Evolutionary conservation across 179 eudicot genomes (phyloP).

Genomic region (Carnegiea gigantea): DNA sequence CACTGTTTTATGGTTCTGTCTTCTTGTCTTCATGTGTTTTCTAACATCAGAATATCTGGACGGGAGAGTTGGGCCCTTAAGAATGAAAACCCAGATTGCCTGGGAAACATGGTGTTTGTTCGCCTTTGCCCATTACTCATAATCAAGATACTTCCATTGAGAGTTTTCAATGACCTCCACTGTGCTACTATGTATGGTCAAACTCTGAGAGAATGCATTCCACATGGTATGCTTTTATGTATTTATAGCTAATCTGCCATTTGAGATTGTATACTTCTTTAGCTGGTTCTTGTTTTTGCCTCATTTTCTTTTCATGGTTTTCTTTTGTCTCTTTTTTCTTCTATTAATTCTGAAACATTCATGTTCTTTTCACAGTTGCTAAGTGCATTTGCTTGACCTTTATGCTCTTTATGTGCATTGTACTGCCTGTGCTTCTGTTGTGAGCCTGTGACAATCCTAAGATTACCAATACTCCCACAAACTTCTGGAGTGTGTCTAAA

Average conservation of each 20-base stretch:
- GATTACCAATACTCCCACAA: not conserved
- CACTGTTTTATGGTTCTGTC: not conserved
- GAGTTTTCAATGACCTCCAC: slow-evolving; percentile 61
- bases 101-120: slow-evolving; percentile 47
- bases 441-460: not conserved
- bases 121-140: slow-evolving; percentile 70
- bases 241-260: not conserved
- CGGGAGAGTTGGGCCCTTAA: slow-evolving; percentile 17
- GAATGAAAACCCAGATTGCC: slow-evolving; percentile 25
- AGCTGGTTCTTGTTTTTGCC: not conserved
- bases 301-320: not conserved
- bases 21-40: not conserved
- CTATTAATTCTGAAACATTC: not conserved
- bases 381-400: not conserved
- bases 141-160: slow-evolving; percentile 71
- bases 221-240: slow-evolving; percentile 26
- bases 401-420: not conserved
- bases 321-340: not conserved
- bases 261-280: not conserved
- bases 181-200: slow-evolving; percentile 56
- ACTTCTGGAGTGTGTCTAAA: not conserved
- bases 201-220: slow-evolving; percentile 19
- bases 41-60: slow-evolving; percentile 24
- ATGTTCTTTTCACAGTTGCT: not conserved
- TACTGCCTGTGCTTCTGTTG: not conserved